Percentiles rank a stretch among this genome's conserved stretches.
Conservation (phyloP, 2,329 filamentous ascomycete genomes). For the Microcyclospora tardicrescens region DNA sequence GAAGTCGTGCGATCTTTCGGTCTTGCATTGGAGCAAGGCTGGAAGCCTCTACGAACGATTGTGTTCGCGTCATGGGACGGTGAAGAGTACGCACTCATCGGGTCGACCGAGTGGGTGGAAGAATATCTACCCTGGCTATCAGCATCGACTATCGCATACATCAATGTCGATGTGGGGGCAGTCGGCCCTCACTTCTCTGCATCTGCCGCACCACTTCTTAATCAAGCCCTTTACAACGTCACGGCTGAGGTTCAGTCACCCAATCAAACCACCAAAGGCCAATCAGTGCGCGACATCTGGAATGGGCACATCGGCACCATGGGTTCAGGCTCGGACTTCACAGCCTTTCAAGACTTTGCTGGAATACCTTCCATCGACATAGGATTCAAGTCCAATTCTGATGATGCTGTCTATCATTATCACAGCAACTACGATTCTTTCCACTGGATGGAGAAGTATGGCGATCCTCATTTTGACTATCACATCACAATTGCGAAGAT, state of each 20-base stretch:
- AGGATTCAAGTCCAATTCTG: slow-evolving; percentile 26
- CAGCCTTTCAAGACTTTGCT: slow-evolving; percentile 40
- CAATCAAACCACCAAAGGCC: slow-evolving; percentile 58
- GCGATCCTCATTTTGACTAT: slow-evolving; percentile 51
- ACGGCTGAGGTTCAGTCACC: slow-evolving; percentile 48
- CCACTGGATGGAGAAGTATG: slow-evolving; percentile 69
- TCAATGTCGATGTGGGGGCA: slow-evolving; percentile 73
- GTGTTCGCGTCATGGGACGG: slow-evolving; percentile 64
- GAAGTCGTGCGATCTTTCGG: slow-evolving; percentile 68
- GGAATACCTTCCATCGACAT: slow-evolving; percentile 37
- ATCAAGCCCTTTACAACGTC: slow-evolving; percentile 57
- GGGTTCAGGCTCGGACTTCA: slow-evolving; percentile 40
- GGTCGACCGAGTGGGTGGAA: slow-evolving; percentile 87
- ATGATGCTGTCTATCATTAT: slow-evolving; percentile 54
- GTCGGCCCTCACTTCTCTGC: slow-evolving; percentile 50
- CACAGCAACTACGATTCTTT: slow-evolving; percentile 78
- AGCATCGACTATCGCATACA: slow-evolving; percentile 60
- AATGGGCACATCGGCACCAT: slow-evolving; percentile 42
- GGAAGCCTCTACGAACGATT: slow-evolving; percentile 79
- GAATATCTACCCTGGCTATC: slow-evolving; percentile 74
- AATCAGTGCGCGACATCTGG: slow-evolving; percentile 55
- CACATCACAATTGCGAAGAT: slow-evolving; percentile 39
- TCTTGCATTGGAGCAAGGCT: slow-evolving; percentile 56
- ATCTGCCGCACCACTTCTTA: slow-evolving; percentile 61
- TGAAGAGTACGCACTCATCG: slow-evolving; percentile 71